Evolutionary conservation across 108 stramenopile genomes (phyloP).

Genomic region (Stephanodiscus minutulus): DNA sequence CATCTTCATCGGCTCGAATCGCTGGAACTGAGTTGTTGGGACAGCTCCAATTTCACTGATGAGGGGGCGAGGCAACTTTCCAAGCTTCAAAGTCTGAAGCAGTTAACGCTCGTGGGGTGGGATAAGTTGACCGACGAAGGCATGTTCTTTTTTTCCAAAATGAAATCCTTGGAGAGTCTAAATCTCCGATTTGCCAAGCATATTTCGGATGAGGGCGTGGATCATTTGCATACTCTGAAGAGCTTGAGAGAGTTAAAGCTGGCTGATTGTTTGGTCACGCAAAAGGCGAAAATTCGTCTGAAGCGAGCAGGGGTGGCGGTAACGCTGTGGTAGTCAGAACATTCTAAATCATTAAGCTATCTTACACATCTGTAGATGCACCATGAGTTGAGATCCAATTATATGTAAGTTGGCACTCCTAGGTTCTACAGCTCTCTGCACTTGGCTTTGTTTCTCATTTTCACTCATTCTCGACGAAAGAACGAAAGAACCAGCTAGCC

Average conservation of each 20-base stretch:
- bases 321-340: conserved; percentile 18
- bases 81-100: conserved; percentile 57
- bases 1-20: conserved; percentile 45
- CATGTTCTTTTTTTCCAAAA: conserved; percentile 63
- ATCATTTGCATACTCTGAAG: conserved; percentile 27
- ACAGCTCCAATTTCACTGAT: conserved; percentile 73
- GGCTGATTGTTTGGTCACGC: conserved; percentile 45
- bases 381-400: too few species aligned
- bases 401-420: too few species aligned
- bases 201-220: conserved; percentile 34
- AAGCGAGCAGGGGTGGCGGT: conserved; percentile 22
- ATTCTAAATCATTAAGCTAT: too few species aligned
- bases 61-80: conserved; percentile 69
- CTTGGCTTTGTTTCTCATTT: too few species aligned
- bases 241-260: conserved; percentile 41
- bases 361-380: too few species aligned
- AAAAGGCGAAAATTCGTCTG: conserved; percentile 35
- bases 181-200: conserved; percentile 60
- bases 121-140: conserved; percentile 65
- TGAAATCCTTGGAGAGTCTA: conserved; percentile 70
- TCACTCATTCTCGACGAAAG: too few species aligned
- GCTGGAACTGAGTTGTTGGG: conserved; percentile 70
- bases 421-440: too few species aligned
- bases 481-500: too few species aligned
- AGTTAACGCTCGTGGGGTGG: conserved; percentile 64